Base-by-base conservation (phyloP, 495 filamentous ascomycete species). In the Immersiella caudata region DNA sequence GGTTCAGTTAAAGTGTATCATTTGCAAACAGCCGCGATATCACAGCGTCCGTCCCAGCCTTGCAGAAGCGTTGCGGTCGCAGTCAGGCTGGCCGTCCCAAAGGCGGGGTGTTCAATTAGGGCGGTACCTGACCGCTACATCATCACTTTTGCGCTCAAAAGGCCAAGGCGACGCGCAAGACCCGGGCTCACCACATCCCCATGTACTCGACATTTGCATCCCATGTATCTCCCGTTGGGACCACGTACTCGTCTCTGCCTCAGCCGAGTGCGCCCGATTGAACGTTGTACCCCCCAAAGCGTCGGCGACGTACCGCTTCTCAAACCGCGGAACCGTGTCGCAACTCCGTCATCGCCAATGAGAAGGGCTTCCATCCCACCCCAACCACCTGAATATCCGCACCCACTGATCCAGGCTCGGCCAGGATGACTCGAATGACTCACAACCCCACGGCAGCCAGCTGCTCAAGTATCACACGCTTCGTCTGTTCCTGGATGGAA, bases 391-490 rank as follows among this genome's bases (percentile, higher is more conserved):
- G 26, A 35, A 68, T 68, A 59, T 21, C 55, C 56, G 24, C 29
- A 8, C 29, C 29, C 29, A 33, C 29, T 33, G 29, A 33, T 24
- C 26, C 49, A 21, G 11, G 25, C 22, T 21, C 52, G 12, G 40
- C 40, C 40, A 46, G 8, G 21, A n/a, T 33, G 62, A 70, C 64
- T 74, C 66, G 67, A 69, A 65, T 76, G 74, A 76, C 68, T 74
- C 74, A 68, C 25, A 63, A 60, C 54, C 65, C 60, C 64, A 64
- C 51, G 40, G 29, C 36, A 63, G 60, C 60, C 20, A 55, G 21
- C 40, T 46, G 40, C 11, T 46, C 40, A 46, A 55, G 52, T 63
- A 58, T 63, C 22, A 61, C 67, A 55, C 50, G 25, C 9, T 22
- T 55, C 5, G 40, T 46, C 40, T 46, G 61, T 64, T 64, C 61